Evolutionary conservation across 2,329 filamentous ascomycete species (phyloP).

Genomic region (Rhinocladiella mackenziei): DNA sequence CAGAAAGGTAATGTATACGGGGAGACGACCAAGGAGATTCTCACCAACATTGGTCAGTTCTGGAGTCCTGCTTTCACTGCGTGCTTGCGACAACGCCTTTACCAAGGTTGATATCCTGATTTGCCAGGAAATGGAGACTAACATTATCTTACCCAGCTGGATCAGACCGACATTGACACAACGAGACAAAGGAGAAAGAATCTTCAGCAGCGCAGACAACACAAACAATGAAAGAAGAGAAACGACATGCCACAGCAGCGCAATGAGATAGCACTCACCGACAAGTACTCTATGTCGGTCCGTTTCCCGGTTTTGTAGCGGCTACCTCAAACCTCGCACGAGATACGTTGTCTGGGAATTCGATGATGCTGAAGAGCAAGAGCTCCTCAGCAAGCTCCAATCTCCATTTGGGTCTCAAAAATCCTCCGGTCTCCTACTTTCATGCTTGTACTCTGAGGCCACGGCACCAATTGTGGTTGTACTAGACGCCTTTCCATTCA

Average conservation of each 20-base stretch:
- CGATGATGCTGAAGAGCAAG: slow-evolving; percentile 17
- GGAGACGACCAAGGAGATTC: neutral
- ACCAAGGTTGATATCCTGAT: no score
- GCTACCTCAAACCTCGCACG: slow-evolving; percentile 14
- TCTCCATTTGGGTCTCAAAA: no score
- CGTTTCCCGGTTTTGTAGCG: slow-evolving; percentile 9
- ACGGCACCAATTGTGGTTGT: no score
- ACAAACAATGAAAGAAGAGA: neutral
- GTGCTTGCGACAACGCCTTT: no score
- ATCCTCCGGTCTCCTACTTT: no score
- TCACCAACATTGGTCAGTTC: slow-evolving; percentile 11
- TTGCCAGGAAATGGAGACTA: no score
- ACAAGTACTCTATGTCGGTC: slow-evolving; percentile 10
- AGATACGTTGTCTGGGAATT: slow-evolving; percentile 9
- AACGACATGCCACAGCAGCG: neutral
- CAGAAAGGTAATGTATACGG: neutral
- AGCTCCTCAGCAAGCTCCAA: slow-evolving; percentile 15
- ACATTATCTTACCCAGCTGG: no score
- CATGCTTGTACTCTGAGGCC: no score
- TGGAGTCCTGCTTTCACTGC: slow-evolving; percentile 6
- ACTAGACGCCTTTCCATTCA: no score
- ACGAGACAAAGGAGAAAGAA: neutral
- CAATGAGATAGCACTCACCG: slow-evolving; percentile 12
- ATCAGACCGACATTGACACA: slow-evolving; percentile 6
- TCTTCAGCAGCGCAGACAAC: neutral